Evolutionary conservation across 371 early-diverging fungal species (phyloP).

Genomic region (Rhizopus sp.): DNA sequence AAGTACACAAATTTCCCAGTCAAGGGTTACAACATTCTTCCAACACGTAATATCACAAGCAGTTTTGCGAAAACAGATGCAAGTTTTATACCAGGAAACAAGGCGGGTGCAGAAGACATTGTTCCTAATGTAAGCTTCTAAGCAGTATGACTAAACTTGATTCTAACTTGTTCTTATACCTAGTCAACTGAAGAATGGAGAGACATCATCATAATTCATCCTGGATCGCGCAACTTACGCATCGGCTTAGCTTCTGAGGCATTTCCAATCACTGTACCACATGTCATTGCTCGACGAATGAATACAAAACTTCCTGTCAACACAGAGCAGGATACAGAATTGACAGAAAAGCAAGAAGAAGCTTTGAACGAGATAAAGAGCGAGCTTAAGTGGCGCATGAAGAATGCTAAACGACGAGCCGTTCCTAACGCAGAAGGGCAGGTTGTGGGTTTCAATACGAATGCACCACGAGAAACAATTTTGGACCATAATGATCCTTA

Average conservation of each 20-base stretch:
- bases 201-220: constrained; percentile 82
- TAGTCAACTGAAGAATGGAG: constrained; percentile 52
- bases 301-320: background rate
- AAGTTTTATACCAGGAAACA: constrained; percentile 42
- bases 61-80: constrained; percentile 39
- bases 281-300: constrained; percentile 75
- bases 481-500: constrained; percentile 91
- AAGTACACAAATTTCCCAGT: constrained; percentile 52
- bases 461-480: constrained; percentile 67
- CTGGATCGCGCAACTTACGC: constrained; percentile 81
- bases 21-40: constrained; percentile 50
- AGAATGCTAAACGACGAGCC: constrained; percentile 76
- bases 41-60: constrained; percentile 52
- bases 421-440: constrained; percentile 75
- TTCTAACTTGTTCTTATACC: background rate
- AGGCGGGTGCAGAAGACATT: constrained; percentile 38
- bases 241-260: constrained; percentile 84
- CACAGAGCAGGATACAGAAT: constrained; percentile 13
- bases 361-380: constrained; percentile 55
- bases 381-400: constrained; percentile 74
- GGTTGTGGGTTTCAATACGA: constrained; percentile 73
- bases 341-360: constrained; percentile 26
- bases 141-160: background rate
- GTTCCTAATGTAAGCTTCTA: constrained; percentile 40
- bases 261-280: constrained; percentile 75